These are phyloP conservation scores for Dinochytrium kinnereticum DNA, from an alignment of 371 early-diverging fungal species.

Conservation along the genomic window DNA sequence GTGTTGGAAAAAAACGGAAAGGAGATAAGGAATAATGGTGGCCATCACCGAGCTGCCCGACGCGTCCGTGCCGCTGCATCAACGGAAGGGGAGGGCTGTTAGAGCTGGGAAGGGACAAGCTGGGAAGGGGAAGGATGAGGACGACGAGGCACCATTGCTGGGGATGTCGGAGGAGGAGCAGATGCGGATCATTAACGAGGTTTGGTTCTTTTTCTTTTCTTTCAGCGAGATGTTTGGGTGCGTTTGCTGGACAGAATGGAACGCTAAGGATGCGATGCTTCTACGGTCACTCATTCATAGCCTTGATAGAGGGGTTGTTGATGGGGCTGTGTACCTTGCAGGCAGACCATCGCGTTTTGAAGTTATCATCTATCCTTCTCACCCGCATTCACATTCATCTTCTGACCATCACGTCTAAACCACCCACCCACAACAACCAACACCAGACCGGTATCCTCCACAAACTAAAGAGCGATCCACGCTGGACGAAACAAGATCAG, in stretches of 20 bases:
- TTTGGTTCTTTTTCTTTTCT: background rate
- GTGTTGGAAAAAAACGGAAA: background rate
- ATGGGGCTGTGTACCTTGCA: too few relatives aligned
- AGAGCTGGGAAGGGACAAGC: background rate
- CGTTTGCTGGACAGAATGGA: too few relatives aligned
- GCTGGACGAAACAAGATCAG: constrained; percentile 14
- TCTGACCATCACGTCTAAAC: too few relatives aligned
- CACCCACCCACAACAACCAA: too few relatives aligned
- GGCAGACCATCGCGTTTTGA: too few relatives aligned
- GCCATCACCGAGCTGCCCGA: background rate
- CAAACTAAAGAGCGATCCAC: constrained; percentile 32
- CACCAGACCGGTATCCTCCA: constrained; percentile 42
- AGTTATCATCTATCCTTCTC: too few relatives aligned
- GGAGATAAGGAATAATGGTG: background rate
- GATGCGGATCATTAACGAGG: constrained; percentile 45
- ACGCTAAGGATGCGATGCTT: too few relatives aligned
- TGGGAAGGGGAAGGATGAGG: background rate
- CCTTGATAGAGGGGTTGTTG: too few relatives aligned
- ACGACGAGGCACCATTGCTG: background rate
- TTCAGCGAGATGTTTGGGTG: too few relatives aligned
- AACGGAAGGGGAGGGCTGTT: background rate
- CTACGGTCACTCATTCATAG: too few relatives aligned
- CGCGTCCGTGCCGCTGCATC: background rate
- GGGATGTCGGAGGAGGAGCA: constrained; percentile 42
- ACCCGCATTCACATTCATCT: too few relatives aligned